Evolutionary conservation across 116 monocot genomes (phyloP).

Genomic region (Papilionanthe hybrid): DNA sequence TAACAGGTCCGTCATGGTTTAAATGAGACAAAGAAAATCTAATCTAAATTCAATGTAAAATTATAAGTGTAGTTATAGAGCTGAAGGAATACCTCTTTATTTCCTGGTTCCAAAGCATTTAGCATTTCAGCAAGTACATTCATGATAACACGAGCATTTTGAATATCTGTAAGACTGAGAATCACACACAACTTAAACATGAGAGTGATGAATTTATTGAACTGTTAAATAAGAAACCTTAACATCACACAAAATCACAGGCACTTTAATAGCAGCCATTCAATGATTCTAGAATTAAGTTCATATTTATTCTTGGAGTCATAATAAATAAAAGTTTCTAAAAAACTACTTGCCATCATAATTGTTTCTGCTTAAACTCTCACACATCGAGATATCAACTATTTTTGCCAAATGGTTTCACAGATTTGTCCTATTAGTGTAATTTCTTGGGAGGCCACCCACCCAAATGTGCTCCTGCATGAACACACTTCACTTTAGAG

Average conservation of each 20-base stretch:
- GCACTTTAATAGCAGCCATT: too few relatives aligned
- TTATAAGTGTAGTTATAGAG: background rate
- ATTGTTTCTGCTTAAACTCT: too few relatives aligned
- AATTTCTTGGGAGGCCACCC: too few relatives aligned
- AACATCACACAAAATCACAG: background rate
- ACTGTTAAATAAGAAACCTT: background rate
- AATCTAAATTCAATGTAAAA: background rate
- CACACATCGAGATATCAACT: too few relatives aligned
- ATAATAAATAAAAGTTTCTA: too few relatives aligned
- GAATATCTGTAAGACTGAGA: slow-evolving; percentile 73
- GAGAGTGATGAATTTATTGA: background rate
- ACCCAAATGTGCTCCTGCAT: too few relatives aligned
- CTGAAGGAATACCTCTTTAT: slow-evolving; percentile 63
- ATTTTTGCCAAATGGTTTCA: too few relatives aligned
- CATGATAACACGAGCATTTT: slow-evolving; percentile 93
- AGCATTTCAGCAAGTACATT: slow-evolving; percentile 95
- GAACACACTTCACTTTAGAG: too few relatives aligned
- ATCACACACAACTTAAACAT: background rate
- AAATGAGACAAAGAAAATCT: background rate
- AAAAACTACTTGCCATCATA: too few relatives aligned
- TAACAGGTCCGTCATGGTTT: background rate
- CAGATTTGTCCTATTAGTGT: too few relatives aligned
- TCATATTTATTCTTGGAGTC: too few relatives aligned
- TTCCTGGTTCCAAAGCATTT: slow-evolving; percentile 79
- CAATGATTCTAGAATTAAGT: too few relatives aligned